Evolutionary conservation across 768 basidiomycete genomes (phyloP).

Genomic region (Xerocomus potaroensis): DNA sequence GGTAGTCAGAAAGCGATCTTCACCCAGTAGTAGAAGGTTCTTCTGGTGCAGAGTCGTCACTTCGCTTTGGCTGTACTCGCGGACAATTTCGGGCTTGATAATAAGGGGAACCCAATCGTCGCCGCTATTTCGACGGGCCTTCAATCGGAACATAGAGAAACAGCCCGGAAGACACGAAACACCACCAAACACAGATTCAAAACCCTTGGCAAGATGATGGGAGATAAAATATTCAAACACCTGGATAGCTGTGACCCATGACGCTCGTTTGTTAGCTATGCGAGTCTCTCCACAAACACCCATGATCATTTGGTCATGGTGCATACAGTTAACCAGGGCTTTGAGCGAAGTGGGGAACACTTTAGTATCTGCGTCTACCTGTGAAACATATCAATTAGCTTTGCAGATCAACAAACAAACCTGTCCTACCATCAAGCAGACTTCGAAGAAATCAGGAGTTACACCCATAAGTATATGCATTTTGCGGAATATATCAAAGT

Average conservation of each 20-base stretch:
- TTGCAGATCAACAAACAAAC: neutral
- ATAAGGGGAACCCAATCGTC: constrained; percentile 98
- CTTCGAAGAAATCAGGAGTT: constrained; percentile 98
- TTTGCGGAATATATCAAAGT: constrained; percentile 98
- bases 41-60: constrained; percentile 97
- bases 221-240: constrained; percentile 99
- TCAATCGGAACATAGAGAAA: constrained; percentile 99
- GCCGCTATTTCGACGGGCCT: constrained; percentile 81
- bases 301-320: constrained; percentile 98
- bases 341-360: constrained; percentile 88
- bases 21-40: constrained; percentile 91
- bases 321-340: constrained; percentile 96
- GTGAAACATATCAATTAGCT: constrained; percentile 13
- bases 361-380: constrained; percentile 99
- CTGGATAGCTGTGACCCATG: constrained; percentile 98
- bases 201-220: constrained; percentile 96
- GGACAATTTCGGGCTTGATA: constrained; percentile 94
- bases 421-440: constrained; percentile 84
- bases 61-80: constrained; percentile 93
- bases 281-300: constrained; percentile 98
- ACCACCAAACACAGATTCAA: constrained; percentile 99
- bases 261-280: constrained; percentile 96
- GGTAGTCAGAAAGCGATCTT: constrained; percentile 98
- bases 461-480: constrained; percentile 97
- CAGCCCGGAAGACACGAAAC: constrained; percentile 99